Percentiles rank a stretch among this genome's conserved stretches.
Conservation (phyloP, 2,329 filamentous ascomycete species). For the Balansia obtecta region DNA sequence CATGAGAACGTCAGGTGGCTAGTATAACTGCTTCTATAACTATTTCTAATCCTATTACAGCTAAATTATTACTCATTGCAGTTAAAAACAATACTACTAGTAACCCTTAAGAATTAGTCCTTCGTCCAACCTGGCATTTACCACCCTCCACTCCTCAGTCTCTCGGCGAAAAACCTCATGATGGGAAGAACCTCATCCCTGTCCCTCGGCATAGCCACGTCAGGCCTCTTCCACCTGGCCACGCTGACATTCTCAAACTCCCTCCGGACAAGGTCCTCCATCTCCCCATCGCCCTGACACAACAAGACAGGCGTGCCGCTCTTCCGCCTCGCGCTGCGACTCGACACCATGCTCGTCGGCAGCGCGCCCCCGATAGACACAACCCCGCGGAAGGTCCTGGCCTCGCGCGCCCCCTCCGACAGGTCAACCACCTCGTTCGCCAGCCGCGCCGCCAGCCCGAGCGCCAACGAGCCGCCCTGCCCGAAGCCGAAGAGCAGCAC, state of each 20-base stretch:
- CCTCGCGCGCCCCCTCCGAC: conserved; percentile 9
- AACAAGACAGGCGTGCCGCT: conserved; percentile 51
- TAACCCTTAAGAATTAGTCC: no score
- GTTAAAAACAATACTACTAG: no score
- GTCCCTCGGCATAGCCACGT: conserved; percentile 71
- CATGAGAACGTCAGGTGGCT: no score
- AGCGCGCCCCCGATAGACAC: conserved; percentile 51
- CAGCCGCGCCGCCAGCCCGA: conserved; percentile 37
- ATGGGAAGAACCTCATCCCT: conserved; percentile 81
- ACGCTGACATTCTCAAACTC: conserved; percentile 56
- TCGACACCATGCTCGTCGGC: conserved; percentile 37
- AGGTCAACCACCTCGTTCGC: conserved; percentile 23
- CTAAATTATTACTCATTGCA: no score
- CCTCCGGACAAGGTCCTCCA: conserved; percentile 49
- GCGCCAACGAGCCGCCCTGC: conserved; percentile 51
- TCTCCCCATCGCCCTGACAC: conserved; percentile 47
- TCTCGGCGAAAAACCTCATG: conserved; percentile 70
- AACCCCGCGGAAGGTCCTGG: conserved; percentile 36
- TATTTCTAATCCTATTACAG: no score
- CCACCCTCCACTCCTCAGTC: conserved; percentile 29
- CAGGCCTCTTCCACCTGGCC: conserved; percentile 55
- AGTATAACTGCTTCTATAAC: no score
- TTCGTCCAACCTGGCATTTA: no score
- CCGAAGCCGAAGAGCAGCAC: conserved; percentile 55
- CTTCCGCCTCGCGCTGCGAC: conserved; percentile 35